Conservation (phyloP, 2,329 filamentous ascomycete species). For the Diplodia mutila region DNA sequence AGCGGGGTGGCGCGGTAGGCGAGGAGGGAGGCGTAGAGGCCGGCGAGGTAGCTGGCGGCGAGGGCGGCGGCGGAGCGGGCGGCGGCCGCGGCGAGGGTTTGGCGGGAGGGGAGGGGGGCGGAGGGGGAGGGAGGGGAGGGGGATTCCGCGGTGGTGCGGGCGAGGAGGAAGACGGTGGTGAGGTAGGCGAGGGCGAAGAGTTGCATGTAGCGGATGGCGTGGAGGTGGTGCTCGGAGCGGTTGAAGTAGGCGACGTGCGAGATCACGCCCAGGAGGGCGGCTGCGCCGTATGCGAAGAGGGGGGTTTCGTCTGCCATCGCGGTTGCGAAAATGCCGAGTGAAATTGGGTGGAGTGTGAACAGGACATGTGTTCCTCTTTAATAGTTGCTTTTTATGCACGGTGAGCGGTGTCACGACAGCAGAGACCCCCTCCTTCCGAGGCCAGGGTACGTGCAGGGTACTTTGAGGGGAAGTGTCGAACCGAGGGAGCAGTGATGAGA, state of each 20-base stretch:
- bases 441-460: background rate
- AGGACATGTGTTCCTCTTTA: too few relatives aligned
- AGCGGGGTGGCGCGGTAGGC: constrained; percentile 45
- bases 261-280: background rate
- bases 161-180: background rate
- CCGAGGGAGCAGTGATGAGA: background rate
- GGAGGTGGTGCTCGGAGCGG: constrained; percentile 21
- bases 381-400: background rate
- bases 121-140: background rate
- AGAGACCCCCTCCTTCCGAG: background rate
- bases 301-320: background rate
- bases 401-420: background rate
- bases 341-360: too few relatives aligned
- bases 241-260: constrained; percentile 17
- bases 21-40: constrained; percentile 40
- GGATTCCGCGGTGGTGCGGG: background rate
- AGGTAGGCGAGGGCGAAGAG: constrained; percentile 1
- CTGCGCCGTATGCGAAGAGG: constrained; percentile 1
- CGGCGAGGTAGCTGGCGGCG: constrained; percentile 11
- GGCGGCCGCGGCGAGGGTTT: background rate
- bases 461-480: background rate
- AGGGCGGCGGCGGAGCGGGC: background rate
- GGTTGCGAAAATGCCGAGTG: background rate
- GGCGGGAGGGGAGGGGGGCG: too few relatives aligned
- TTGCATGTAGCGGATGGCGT: constrained; percentile 13